These are phyloP conservation scores for Salvia splendens DNA, from an alignment of 257 asterid species.

Conservation along the genomic window DNA sequence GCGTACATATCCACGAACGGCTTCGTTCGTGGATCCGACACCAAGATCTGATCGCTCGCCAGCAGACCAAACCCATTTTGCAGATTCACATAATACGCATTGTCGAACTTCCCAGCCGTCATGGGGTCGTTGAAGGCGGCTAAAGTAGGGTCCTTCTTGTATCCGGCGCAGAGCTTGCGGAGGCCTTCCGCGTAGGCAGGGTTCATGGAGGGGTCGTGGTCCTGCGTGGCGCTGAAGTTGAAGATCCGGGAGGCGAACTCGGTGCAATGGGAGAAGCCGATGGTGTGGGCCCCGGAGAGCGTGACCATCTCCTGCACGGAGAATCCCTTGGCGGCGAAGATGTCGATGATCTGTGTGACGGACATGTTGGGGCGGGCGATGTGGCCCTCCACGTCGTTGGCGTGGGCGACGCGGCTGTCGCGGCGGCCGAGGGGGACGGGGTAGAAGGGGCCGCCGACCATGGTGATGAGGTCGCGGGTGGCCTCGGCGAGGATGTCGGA, in stretches of 20 bases:
- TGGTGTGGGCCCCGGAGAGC: slow-evolving; percentile 76
- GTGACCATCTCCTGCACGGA: slow-evolving; percentile 70
- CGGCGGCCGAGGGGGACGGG: slow-evolving; percentile 60
- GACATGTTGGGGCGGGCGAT: slow-evolving; percentile 70
- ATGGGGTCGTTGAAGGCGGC: slow-evolving; percentile 84
- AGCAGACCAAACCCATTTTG: slow-evolving; percentile 60
- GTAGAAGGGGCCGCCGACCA: slow-evolving; percentile 84
- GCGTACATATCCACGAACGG: slow-evolving; percentile 76
- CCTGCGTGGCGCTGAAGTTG: slow-evolving; percentile 40
- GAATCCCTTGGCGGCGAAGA: slow-evolving; percentile 49
- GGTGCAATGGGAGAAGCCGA: slow-evolving; percentile 80
- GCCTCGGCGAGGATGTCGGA: slow-evolving; percentile 79
- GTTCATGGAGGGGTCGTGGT: slow-evolving; percentile 61
- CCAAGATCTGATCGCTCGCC: slow-evolving; percentile 62
- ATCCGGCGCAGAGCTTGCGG: slow-evolving; percentile 50
- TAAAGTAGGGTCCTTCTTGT: slow-evolving; percentile 35
- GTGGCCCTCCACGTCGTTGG: slow-evolving; percentile 68
- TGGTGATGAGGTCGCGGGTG: slow-evolving; percentile 62
- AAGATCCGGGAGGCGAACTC: slow-evolving; percentile 63
- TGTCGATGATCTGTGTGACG: slow-evolving; percentile 44
- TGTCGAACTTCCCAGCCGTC: slow-evolving; percentile 85
- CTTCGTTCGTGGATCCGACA: slow-evolving; percentile 62
- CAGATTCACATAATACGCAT: slow-evolving; percentile 54
- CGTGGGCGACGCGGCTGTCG: slow-evolving; percentile 51
- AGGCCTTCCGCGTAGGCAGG: slow-evolving; percentile 53